Percentiles rank a stretch among this genome's conserved stretches.
Conservation (phyloP, 352 stramenopile genomes). For the Phytophthora megakarya region DNA sequence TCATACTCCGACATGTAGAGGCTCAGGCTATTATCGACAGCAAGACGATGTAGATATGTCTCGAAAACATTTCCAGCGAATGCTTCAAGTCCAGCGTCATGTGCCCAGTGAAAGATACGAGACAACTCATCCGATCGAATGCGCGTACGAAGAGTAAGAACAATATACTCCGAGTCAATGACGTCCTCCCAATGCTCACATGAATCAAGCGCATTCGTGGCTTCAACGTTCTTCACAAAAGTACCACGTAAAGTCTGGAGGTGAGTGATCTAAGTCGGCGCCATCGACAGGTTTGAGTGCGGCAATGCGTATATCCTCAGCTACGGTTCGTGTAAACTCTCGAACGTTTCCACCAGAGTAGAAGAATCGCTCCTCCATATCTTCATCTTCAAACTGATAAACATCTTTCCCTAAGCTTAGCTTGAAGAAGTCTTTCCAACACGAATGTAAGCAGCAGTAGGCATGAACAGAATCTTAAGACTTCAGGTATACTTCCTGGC, state of each 20-base stretch:
- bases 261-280: no score
- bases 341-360: constrained; percentile 21
- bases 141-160: no score
- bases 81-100: neutral
- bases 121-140: neutral
- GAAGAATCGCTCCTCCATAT: constrained; percentile 20
- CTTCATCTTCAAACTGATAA: neutral
- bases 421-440: no score
- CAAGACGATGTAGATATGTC: constrained; percentile 3
- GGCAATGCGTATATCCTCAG: no score
- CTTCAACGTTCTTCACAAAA: no score
- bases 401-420: neutral
- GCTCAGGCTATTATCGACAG: constrained; percentile 11
- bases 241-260: no score
- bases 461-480: neutral
- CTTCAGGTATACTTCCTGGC: constrained; percentile 12
- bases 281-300: no score
- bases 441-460: no score
- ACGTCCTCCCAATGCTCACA: no score
- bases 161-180: no score
- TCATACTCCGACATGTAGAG: constrained; percentile 17
- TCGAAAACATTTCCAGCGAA: neutral
- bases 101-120: neutral
- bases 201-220: no score
- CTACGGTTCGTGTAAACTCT: neutral